Evolutionary conservation across 371 early-diverging fungal genomes (phyloP).

Genomic region (Mucor racemosus): DNA sequence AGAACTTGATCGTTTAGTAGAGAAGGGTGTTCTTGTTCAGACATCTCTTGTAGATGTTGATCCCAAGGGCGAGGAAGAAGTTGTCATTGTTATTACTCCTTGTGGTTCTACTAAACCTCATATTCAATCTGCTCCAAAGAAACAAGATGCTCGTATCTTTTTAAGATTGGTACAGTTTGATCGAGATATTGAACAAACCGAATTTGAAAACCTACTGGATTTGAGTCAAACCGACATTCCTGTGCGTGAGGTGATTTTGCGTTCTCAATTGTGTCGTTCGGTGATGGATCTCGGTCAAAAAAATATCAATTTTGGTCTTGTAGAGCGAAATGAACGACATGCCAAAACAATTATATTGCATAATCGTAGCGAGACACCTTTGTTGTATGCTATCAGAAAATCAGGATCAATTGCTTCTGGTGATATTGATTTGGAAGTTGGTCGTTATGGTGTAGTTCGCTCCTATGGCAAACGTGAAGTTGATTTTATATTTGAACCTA

Average conservation of each 20-base stretch:
- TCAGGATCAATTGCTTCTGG: slow-evolving; percentile 96
- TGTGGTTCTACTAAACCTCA: slow-evolving; percentile 56
- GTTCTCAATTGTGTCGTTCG: slow-evolving; percentile 83
- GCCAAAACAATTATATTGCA: slow-evolving; percentile 89
- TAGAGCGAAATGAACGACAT: slow-evolving; percentile 88
- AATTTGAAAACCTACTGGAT: slow-evolving; percentile 73
- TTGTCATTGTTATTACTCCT: slow-evolving; percentile 84
- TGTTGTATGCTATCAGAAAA: slow-evolving; percentile 92
- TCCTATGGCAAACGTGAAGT: slow-evolving; percentile 93
- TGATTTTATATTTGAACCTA: slow-evolving; percentile 92
- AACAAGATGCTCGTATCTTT: slow-evolving; percentile 81
- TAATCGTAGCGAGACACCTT: slow-evolving; percentile 89
- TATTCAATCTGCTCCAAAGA: slow-evolving; percentile 78
- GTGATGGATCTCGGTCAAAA: slow-evolving; percentile 95
- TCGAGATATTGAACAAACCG: slow-evolving; percentile 53
- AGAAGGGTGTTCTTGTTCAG: slow-evolving; percentile 73
- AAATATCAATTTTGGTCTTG: slow-evolving; percentile 94
- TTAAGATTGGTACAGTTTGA: slow-evolving; percentile 83
- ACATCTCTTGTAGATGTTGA: slow-evolving; percentile 67
- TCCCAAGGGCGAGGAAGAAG: slow-evolving; percentile 69
- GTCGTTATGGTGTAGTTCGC: slow-evolving; percentile 87
- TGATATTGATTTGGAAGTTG: slow-evolving; percentile 80
- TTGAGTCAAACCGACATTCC: slow-evolving; percentile 75
- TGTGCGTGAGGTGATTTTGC: slow-evolving; percentile 90
- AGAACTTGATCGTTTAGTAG: slow-evolving; percentile 76